phyloP scores from a whole-genome alignment of 306 rosid species.

The Cucumis hystrix region DNA sequence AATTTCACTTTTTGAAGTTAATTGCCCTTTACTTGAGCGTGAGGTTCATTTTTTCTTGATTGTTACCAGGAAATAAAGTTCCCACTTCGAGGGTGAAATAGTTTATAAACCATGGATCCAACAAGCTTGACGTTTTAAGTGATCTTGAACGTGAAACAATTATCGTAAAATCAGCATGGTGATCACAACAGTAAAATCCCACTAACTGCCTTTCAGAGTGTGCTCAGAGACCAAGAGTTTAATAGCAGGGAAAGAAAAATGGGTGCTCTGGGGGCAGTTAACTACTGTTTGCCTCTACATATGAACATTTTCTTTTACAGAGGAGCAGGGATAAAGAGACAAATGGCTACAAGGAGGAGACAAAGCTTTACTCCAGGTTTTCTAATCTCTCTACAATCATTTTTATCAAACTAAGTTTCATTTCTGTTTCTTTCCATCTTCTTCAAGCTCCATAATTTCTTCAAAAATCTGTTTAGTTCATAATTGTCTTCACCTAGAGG shows the following conservation, averaged over 20 bases:
- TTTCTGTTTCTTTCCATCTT: background rate
- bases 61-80: background rate
- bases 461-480: background rate
- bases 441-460: background rate
- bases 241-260: background rate
- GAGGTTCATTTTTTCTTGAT: background rate
- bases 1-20: background rate
- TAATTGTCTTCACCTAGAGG: background rate
- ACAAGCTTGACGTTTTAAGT: background rate
- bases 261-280: background rate
- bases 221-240: background rate
- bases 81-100: background rate
- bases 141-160: background rate
- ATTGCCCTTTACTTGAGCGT: background rate
- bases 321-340: background rate
- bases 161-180: background rate
- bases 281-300: background rate
- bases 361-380: background rate
- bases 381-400: background rate
- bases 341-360: background rate
- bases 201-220: no score
- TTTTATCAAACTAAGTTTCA: background rate
- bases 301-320: background rate
- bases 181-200: background rate
- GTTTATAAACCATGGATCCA: background rate